Conservation (phyloP, 257 asterid species). For the Salvia hispanica region DNA sequence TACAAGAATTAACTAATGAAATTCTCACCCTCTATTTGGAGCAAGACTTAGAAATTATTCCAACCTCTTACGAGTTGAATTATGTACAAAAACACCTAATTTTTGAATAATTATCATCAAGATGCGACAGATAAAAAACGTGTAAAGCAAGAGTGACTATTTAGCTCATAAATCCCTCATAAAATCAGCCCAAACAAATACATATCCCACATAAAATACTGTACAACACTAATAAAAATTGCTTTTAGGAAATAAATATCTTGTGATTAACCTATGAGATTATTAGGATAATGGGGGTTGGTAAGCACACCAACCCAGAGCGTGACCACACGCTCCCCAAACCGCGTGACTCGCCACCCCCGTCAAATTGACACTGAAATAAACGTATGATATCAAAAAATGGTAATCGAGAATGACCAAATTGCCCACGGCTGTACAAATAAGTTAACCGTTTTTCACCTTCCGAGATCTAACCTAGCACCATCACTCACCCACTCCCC, state of each 20-base stretch:
- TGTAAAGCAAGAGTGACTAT: not conserved
- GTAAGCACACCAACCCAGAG: slow-evolving; percentile 32
- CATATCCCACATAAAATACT: no score
- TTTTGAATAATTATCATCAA: not conserved
- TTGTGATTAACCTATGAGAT: not conserved
- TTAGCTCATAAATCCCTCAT: not conserved
- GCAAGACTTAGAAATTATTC: no score
- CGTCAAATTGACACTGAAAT: slow-evolving; percentile 12
- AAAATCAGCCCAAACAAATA: not conserved
- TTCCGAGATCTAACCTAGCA: slow-evolving; percentile 44
- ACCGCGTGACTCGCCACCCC: slow-evolving; percentile 21
- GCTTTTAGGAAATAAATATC: not conserved
- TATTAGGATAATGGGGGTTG: slow-evolving; percentile 17
- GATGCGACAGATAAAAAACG: not conserved
- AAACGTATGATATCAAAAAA: not conserved
- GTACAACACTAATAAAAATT: not conserved
- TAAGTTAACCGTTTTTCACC: slow-evolving; percentile 20
- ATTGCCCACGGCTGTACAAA: not conserved
- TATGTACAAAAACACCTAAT: no score
- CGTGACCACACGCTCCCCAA: slow-evolving; percentile 6
- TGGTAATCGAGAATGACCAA: not conserved
- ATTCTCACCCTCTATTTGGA: no score
- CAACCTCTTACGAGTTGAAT: no score
- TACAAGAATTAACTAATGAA: no score
- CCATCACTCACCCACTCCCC: slow-evolving; percentile 25